A percentile compares a stretch with the other conserved stretches of the same genome.
These are phyloP conservation scores for Cicer judaicum DNA, from an alignment of 306 rosid genomes.

Conservation along the genomic window DNA sequence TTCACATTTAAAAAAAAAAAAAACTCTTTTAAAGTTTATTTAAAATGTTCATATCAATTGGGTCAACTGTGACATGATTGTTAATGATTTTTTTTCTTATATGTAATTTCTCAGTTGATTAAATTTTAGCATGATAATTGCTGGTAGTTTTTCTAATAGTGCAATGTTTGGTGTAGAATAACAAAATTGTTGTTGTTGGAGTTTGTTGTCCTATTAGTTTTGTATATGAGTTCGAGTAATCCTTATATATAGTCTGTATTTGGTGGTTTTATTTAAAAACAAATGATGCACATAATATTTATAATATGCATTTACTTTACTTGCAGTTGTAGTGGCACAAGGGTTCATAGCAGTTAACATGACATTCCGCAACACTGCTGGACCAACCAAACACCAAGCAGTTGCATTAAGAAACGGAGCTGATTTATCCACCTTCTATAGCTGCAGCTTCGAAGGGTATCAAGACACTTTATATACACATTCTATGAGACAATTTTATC, in stretches of 20 bases:
- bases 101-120: too few species aligned
- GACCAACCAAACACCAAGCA: slow-evolving; percentile 78
- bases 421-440: slow-evolving; percentile 68
- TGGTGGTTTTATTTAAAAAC: too few species aligned
- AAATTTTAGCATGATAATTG: too few species aligned
- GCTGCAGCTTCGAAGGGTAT: slow-evolving; percentile 84
- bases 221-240: background rate
- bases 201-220: background rate
- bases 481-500: slow-evolving; percentile 75
- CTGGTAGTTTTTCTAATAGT: too few species aligned
- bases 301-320: background rate
- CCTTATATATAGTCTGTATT: background rate
- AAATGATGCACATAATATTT: background rate
- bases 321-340: slow-evolving; percentile 67
- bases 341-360: slow-evolving; percentile 79
- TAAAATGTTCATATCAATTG: too few species aligned
- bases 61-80: too few species aligned
- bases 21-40: too few species aligned
- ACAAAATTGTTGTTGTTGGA: too few species aligned
- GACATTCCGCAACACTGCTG: slow-evolving; percentile 81
- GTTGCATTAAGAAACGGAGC: slow-evolving; percentile 80
- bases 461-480: slow-evolving; percentile 86
- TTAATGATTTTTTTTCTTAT: too few species aligned
- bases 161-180: too few species aligned
- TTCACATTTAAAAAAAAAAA: too few species aligned